These are phyloP conservation scores for Curvularia spicifera DNA, from an alignment of 2,329 filamentous ascomycete genomes.

Conservation along the genomic window DNA sequence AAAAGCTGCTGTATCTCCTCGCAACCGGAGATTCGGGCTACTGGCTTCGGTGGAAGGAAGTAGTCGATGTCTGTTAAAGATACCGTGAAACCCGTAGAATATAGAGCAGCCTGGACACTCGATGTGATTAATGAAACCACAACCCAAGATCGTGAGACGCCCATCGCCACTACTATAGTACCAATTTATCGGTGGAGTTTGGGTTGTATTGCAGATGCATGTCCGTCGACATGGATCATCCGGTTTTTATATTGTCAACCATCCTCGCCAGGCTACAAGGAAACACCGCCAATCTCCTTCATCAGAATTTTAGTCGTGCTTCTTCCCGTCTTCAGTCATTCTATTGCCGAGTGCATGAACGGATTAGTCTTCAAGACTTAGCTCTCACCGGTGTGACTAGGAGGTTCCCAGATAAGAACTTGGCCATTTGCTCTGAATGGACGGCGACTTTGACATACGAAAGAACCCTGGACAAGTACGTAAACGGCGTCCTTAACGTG, in stretches of 20 bases:
- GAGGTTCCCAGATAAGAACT: conserved; percentile 7
- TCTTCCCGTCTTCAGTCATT: neutral
- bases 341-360: neutral
- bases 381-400: neutral
- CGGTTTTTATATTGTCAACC: conserved; percentile 4
- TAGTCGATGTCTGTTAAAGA: conserved; percentile 50
- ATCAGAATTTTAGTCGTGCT: neutral
- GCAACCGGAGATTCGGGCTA: conserved; percentile 41
- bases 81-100: conserved; percentile 51
- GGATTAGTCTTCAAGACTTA: neutral
- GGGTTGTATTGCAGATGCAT: neutral
- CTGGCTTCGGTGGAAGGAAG: conserved; percentile 49
- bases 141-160: conserved; percentile 9
- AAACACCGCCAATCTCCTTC: neutral
- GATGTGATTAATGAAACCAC: conserved; percentile 13
- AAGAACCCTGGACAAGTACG: neutral
- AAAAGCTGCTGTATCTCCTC: conserved; percentile 28
- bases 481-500: neutral
- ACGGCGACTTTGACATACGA: neutral
- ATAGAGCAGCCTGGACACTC: conserved; percentile 27
- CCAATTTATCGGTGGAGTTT: neutral
- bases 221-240: neutral
- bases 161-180: conserved; percentile 15
- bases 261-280: neutral
- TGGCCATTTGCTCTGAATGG: conserved; percentile 5